Percentiles rank a stretch among this genome's conserved stretches.
These are phyloP conservation scores for Lepiota subincarnata DNA, from an alignment of 768 basidiomycete species.

Conservation along the genomic window DNA sequence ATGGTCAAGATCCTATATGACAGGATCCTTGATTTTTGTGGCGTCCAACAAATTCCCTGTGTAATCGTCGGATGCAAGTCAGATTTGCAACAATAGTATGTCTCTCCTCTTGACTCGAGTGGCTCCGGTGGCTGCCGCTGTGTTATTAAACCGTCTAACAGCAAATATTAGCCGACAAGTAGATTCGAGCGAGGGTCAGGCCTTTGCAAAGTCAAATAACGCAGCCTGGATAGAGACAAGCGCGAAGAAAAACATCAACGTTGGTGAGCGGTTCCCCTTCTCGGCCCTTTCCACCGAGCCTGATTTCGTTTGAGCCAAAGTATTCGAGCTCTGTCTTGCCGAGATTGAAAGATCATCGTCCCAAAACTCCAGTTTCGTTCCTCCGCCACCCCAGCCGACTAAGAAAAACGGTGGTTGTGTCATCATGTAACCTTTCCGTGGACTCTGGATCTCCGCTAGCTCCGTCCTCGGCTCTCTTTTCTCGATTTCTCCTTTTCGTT, in stretches of 20 bases:
- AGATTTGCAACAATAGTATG: constrained; percentile 73
- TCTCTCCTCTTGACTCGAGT: constrained; percentile 15
- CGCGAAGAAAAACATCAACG: constrained; percentile 76
- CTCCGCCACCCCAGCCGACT: constrained; percentile 23
- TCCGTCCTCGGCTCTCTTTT: background rate
- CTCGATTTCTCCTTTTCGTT: background rate
- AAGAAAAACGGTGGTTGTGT: constrained; percentile 39
- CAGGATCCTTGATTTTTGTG: constrained; percentile 87
- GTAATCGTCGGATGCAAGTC: constrained; percentile 90
- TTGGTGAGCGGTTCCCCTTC: constrained; percentile 49
- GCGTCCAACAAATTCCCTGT: constrained; percentile 77
- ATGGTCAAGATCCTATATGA: constrained; percentile 90
- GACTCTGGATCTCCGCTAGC: background rate
- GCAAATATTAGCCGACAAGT: constrained; percentile 55
- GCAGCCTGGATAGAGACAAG: constrained; percentile 85
- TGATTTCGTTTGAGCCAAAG: constrained; percentile 43
- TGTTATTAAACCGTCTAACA: constrained; percentile 1
- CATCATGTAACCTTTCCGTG: constrained; percentile 44
- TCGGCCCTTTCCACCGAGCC: background rate
- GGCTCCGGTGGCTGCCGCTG: constrained; percentile 17
- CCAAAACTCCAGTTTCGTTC: constrained; percentile 25
- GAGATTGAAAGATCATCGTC: constrained; percentile 70
- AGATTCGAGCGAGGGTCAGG: constrained; percentile 57
- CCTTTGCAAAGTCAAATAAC: constrained; percentile 62
- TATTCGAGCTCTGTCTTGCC: constrained; percentile 76